phyloP scores from a whole-genome alignment of 108 stramenopile species.

The Pseudonitzschia multistriata region DNA sequence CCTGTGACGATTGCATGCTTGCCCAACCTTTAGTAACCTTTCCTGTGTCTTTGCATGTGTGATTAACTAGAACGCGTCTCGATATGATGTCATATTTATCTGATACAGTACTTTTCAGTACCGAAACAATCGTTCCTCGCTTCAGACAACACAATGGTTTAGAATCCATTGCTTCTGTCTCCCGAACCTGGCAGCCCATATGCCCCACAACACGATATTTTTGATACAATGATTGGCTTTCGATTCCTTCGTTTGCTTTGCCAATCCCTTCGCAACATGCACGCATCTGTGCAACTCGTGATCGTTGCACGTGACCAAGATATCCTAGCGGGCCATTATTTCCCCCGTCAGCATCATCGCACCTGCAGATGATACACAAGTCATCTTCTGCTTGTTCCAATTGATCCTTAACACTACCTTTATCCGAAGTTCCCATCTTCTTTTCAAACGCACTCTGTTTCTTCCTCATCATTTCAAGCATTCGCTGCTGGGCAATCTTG shows the following conservation, averaged over 20 bases:
- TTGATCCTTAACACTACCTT: conserved; percentile 26
- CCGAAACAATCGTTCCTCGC: conserved; percentile 74
- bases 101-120: conserved; percentile 59
- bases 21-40: conserved; percentile 75
- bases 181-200: conserved; percentile 87
- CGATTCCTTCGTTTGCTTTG: conserved; percentile 23
- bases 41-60: conserved; percentile 43
- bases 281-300: conserved; percentile 63
- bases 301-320: conserved; percentile 88
- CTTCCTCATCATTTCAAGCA: conserved; percentile 78
- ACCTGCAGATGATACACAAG: conserved; percentile 87
- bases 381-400: conserved; percentile 62
- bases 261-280: conserved; percentile 43
- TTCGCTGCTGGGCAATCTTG: conserved; percentile 77
- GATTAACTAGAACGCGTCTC: conserved; percentile 72
- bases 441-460: conserved; percentile 76
- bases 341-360: conserved; percentile 84
- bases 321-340: conserved; percentile 85
- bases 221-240: conserved; percentile 34
- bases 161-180: conserved; percentile 81
- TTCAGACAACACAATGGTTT: conserved; percentile 74
- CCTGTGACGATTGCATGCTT: conserved; percentile 82
- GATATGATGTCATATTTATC: conserved; percentile 77
- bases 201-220: conserved; percentile 82
- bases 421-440: conserved; percentile 57